These are phyloP conservation scores for Tetrapyrgos nigripes DNA, from an alignment of 1,284 basidiomycete species.

Conservation along the genomic window DNA sequence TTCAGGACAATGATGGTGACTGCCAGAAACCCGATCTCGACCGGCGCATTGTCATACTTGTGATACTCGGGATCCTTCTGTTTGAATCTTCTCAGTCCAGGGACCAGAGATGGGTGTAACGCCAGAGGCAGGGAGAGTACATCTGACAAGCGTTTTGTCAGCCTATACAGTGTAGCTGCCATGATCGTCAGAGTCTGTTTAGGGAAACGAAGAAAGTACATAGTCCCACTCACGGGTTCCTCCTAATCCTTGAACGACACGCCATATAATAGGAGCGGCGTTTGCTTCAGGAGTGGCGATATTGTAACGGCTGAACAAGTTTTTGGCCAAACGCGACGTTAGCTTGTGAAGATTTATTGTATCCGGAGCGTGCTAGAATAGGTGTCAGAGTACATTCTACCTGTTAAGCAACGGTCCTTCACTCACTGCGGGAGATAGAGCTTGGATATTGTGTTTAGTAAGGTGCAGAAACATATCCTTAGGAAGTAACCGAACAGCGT, in stretches of 20 bases:
- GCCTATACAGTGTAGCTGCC: conserved; percentile 65
- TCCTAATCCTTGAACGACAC: conserved; percentile 71
- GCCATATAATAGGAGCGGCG: conserved; percentile 81
- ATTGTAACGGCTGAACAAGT: conserved; percentile 57
- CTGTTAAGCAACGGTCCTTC: conserved; percentile 6
- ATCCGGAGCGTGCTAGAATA: conserved; percentile 65
- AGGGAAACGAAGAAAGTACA: conserved; percentile 10
- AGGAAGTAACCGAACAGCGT: conserved; percentile 73
- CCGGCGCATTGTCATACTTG: conserved; percentile 67
- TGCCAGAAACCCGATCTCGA: conserved; percentile 78
- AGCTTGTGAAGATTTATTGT: conserved; percentile 64
- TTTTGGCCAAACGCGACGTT: conserved; percentile 65
- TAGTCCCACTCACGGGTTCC: conserved; percentile 81
- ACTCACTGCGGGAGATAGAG: conserved; percentile 74
- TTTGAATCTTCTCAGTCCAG: conserved; percentile 42
- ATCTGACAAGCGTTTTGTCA: conserved; percentile 63
- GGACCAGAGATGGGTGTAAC: conserved; percentile 61
- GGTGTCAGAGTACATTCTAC: neutral
- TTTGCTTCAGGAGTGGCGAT: conserved; percentile 84
- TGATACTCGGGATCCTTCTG: conserved; percentile 52
- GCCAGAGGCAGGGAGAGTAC: conserved; percentile 67
- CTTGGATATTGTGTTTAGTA: conserved; percentile 67
- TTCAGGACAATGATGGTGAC: conserved; percentile 78
- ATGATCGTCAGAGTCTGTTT: neutral
- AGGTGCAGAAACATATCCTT: conserved; percentile 69